Base-by-base conservation (phyloP, 1,284 basidiomycete genomes). In the Apiotrichum mycotoxinovorans region DNA sequence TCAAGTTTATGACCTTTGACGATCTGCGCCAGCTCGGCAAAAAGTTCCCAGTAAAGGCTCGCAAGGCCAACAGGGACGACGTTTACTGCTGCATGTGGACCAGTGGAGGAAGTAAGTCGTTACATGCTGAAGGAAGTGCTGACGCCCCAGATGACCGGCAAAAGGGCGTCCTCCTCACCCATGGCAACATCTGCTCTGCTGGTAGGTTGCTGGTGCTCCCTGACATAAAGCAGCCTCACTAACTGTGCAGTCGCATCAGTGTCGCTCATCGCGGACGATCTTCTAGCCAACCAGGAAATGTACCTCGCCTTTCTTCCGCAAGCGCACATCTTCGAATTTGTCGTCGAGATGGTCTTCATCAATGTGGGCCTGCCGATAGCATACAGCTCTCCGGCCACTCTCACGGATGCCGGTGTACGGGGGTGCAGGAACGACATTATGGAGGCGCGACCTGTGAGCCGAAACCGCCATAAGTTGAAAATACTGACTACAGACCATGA, bases 21-120 rank as follows among this genome's bases (percentile, higher is more conserved):
- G 85, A 91, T 62, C 78, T 95, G 25, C 83, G 86, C 42, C 77
- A 80, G 58, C 70, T 83, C 11, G 91, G 91, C 22, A 80, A 80
- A 66, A 76, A 73, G 30, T 79, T 85, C 56, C 75, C 84, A 0
- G 66, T 72, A 1, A 84, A 83, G 57, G 72, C 78, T 18, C 81
- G 86, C 34, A 63, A 57, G 17, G 89, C 89, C 1, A 82, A 79
- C 53, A 73, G 80, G 17, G 83, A 87, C 0, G 88, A 87, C 58
- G 77, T 87, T 4, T 89, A 87, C 23, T 91, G 91, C 73, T 94
- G 96, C 79, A 97, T 97, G 94, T 98, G 97, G 81, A 98, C 94
- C 22, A 87, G 85, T 59, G 91, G 91, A 41, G 40, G 40, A 4
- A 41, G 40, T 41, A n/a, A 41, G 40, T 41, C 5, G 40, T 38